Conservation (phyloP, 2,329 filamentous ascomycete genomes). For the Aspergillus amoenus region DNA sequence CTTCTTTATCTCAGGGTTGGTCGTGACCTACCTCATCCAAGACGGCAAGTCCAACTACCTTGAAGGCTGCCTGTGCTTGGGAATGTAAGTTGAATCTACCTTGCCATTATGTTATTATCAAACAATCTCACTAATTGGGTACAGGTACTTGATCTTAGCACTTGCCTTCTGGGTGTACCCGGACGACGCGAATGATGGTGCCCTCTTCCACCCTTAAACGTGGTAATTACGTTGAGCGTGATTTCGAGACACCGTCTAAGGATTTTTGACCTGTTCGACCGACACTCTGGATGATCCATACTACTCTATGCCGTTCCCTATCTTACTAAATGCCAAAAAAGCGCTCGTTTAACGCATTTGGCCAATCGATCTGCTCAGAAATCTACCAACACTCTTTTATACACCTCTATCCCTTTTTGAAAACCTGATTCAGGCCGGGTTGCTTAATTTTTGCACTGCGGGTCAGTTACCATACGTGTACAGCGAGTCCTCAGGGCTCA, state of each 20-base stretch:
- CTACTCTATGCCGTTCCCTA: background rate
- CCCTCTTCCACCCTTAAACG: slow-evolving; percentile 10
- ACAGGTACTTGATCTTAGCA: slow-evolving; percentile 46
- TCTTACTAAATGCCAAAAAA: background rate
- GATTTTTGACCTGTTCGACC: background rate
- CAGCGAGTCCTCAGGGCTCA: background rate
- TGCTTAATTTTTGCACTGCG: slow-evolving; percentile 13
- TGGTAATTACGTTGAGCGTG: background rate
- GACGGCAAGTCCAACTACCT: slow-evolving; percentile 84
- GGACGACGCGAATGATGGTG: slow-evolving; percentile 33
- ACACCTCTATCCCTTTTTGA: background rate
- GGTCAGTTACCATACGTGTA: slow-evolving; percentile 12
- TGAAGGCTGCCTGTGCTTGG: slow-evolving; percentile 71
- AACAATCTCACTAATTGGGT: slow-evolving; percentile 6
- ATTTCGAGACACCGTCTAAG: background rate
- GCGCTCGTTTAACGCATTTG: background rate
- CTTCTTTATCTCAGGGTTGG: slow-evolving; percentile 72
- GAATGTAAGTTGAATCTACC: slow-evolving; percentile 46
- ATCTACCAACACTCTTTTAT: background rate
- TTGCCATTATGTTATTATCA: background rate
- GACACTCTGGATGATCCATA: background rate
- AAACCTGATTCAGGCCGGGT: background rate
- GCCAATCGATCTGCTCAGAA: background rate
- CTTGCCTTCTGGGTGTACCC: slow-evolving; percentile 52
- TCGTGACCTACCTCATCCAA: slow-evolving; percentile 71